These are phyloP conservation scores for Akebia trifoliata DNA, from an alignment of 164 flowering plant species.

Conservation along the genomic window DNA sequence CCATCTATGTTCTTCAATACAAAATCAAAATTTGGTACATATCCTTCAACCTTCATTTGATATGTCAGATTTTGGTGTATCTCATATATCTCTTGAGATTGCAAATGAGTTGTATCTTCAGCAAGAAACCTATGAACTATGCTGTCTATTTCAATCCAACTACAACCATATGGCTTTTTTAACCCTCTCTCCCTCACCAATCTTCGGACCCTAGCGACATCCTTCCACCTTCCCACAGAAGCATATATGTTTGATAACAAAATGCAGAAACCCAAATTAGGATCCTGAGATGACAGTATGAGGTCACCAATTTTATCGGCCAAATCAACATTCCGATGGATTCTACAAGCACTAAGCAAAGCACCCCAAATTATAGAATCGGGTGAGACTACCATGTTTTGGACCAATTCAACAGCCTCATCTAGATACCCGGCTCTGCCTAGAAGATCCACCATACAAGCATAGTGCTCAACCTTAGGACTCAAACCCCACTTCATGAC, in stretches of 20 bases:
- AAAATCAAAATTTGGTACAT: constrained; percentile 16
- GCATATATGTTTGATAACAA: constrained; percentile 29
- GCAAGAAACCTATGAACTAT: constrained; percentile 25
- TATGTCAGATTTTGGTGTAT: constrained; percentile 11
- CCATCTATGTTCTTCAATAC: constrained; percentile 11
- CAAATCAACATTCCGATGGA: constrained; percentile 21
- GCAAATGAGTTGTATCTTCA: constrained; percentile 20
- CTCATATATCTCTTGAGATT: constrained; percentile 16
- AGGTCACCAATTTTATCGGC: constrained; percentile 20
- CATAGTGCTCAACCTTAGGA: constrained; percentile 29
- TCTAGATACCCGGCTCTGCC: constrained; percentile 29
- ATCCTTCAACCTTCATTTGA: constrained; percentile 18
- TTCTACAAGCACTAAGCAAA: constrained; percentile 26
- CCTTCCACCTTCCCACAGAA: constrained; percentile 25
- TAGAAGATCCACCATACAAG: constrained; percentile 32
- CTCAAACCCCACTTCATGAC: constrained; percentile 14
- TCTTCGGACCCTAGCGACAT: constrained; percentile 26
- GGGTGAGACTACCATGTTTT: constrained; percentile 21
- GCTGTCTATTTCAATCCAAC: constrained; percentile 30
- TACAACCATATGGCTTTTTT: constrained; percentile 27
- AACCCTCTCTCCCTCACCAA: constrained; percentile 19
- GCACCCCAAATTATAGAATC: constrained; percentile 31
- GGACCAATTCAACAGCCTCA: constrained; percentile 21
- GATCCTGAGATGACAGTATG: constrained; percentile 13
- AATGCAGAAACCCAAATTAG: constrained; percentile 24